These are phyloP conservation scores for Cryptomeria japonica DNA, from an alignment of 75 land plant species.

Conservation along the genomic window DNA sequence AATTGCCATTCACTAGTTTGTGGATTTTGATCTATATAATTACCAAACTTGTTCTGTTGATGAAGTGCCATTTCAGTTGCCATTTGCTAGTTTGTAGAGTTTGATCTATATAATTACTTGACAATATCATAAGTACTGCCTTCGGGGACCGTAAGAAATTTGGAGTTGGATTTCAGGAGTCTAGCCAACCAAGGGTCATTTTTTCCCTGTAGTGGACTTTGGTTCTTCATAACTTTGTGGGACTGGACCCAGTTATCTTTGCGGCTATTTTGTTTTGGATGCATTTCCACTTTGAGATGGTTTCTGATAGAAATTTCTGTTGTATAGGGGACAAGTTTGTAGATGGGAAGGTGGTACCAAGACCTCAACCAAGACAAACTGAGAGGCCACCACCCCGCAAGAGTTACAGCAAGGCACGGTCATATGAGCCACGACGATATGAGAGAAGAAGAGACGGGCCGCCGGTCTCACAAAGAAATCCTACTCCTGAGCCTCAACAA, in stretches of 20 bases:
- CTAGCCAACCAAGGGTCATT: background rate
- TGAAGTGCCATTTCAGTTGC: background rate
- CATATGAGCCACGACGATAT: background rate
- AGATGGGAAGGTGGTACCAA: slow-evolving; percentile 73
- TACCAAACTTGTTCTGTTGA: background rate
- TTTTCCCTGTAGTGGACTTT: background rate
- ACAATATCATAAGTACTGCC: background rate
- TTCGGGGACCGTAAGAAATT: background rate
- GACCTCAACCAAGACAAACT: slow-evolving; percentile 57
- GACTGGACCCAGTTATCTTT: background rate
- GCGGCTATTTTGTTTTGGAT: background rate
- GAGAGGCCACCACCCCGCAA: slow-evolving; percentile 25
- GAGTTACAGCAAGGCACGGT: no score
- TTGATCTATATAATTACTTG: background rate
- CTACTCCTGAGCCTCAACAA: background rate
- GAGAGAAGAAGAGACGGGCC: background rate
- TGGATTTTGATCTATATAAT: background rate
- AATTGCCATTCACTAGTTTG: background rate
- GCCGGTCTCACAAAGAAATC: background rate
- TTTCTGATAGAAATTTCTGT: background rate
- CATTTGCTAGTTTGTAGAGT: background rate
- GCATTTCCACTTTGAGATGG: background rate
- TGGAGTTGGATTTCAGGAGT: background rate
- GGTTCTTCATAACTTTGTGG: background rate
- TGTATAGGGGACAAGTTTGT: slow-evolving; percentile 59